Percentiles rank a stretch among this genome's conserved stretches.
Conservation (phyloP, 2,329 filamentous ascomycete species). For the Trichoderma atrobrunneum region DNA sequence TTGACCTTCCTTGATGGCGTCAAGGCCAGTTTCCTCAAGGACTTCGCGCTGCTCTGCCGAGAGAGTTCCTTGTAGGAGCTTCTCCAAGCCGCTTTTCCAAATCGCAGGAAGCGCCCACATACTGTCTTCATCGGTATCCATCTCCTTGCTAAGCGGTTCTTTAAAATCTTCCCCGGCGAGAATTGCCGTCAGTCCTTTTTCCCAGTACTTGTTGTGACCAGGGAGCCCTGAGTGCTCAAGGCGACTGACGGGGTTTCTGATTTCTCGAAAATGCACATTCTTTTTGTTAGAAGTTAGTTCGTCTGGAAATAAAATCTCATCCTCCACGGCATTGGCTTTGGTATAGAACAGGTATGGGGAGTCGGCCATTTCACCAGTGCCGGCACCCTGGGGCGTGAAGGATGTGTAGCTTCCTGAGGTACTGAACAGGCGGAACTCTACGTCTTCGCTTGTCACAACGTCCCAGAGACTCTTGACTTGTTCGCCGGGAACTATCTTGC, state of each 20-base stretch:
- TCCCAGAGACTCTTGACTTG: conserved; percentile 27
- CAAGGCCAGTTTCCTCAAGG: neutral
- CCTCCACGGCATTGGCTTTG: conserved; percentile 25
- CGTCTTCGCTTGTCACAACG: conserved; percentile 21
- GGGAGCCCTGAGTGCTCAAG: conserved; percentile 23
- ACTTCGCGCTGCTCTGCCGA: conserved; percentile 8
- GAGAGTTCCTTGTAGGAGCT: conserved; percentile 12
- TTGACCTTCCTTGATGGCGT: neutral
- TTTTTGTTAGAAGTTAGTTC: conserved; percentile 21
- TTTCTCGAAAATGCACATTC: conserved; percentile 25
- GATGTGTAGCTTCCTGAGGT: neutral
- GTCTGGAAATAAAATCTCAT: conserved; percentile 28
- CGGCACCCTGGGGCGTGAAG: neutral
- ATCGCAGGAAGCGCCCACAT: conserved; percentile 26
- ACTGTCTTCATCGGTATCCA: conserved; percentile 18
- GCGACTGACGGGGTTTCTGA: conserved; percentile 25
- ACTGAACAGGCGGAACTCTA: conserved; percentile 22
- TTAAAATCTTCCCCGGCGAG: neutral
- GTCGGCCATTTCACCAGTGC: neutral
- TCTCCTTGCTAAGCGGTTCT: neutral
- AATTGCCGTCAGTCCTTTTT: conserved; percentile 5
- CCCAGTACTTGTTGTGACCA: conserved; percentile 12
- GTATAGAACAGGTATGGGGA: conserved; percentile 29
- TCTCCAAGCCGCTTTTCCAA: conserved; percentile 25
- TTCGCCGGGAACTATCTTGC: conserved; percentile 27